phyloP scores from a whole-genome alignment of 768 basidiomycete species.

The Lentinula lateritia region DNA sequence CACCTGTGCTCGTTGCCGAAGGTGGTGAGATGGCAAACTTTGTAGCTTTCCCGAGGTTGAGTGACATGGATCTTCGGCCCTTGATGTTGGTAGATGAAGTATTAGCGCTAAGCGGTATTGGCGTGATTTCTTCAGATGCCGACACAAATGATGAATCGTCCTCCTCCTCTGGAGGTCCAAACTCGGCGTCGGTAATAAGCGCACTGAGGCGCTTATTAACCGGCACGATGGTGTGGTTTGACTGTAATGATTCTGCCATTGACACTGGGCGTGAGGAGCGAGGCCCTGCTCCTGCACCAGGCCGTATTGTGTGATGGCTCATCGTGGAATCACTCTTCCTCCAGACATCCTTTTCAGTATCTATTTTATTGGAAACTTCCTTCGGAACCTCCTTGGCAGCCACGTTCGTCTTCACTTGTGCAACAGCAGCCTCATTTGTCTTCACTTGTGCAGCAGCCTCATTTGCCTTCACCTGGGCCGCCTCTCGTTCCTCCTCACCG shows the following conservation, averaged over 20 bases:
- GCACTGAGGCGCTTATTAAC: conserved; percentile 63
- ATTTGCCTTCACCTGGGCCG: conserved; percentile 14
- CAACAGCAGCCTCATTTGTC: conserved; percentile 15
- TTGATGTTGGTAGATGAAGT: conserved; percentile 34
- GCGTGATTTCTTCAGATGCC: conserved; percentile 9
- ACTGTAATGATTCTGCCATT: conserved; percentile 72
- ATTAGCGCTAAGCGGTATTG: conserved; percentile 6
- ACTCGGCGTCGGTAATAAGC: conserved; percentile 62
- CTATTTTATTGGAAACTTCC: conserved; percentile 12
- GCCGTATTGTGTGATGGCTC: conserved; percentile 67
- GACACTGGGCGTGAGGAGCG: conserved; percentile 70
- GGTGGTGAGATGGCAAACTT: conserved; percentile 18
- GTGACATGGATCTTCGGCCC: conserved; percentile 62
- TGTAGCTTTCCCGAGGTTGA: conserved; percentile 39
- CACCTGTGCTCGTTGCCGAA: conserved; percentile 22
- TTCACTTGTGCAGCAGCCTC: conserved; percentile 13
- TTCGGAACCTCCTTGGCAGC: conserved; percentile 9
- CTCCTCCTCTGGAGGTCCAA: conserved; percentile 64
- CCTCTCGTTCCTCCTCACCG: conserved; percentile 26
- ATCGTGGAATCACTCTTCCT: conserved; percentile 82
- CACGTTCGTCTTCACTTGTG: conserved; percentile 15
- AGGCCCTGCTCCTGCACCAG: conserved; percentile 35
- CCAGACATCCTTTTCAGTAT: conserved; percentile 56
- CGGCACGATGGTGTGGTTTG: conserved; percentile 66
- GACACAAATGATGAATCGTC: conserved; percentile 30